Evolutionary conservation across 208 protist species (phyloP).

Genomic region (Trypanosoma rangeli): DNA sequence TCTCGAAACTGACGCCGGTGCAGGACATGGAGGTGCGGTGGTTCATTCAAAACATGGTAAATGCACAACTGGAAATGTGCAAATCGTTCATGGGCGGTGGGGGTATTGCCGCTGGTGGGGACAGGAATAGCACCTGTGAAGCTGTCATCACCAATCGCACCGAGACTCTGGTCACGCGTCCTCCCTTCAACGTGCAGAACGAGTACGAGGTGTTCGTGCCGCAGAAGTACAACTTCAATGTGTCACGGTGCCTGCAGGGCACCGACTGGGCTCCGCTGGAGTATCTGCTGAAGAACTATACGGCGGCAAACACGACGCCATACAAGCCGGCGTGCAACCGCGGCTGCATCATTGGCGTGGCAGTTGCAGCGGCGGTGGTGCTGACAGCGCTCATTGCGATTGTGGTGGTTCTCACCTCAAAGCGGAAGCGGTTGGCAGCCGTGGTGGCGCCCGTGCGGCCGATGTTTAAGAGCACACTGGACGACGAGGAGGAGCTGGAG

Average conservation of each 20-base stretch:
- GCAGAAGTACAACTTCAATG: constrained; percentile 35
- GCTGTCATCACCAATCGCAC: constrained; percentile 52
- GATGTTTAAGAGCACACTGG: constrained; percentile 49
- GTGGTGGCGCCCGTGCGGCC: constrained; percentile 55
- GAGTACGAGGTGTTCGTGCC: constrained; percentile 51
- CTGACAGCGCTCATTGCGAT: constrained; percentile 51
- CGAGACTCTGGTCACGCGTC: constrained; percentile 7
- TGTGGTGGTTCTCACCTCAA: constrained; percentile 68
- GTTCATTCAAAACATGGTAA: constrained; percentile 32
- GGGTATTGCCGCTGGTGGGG: constrained; percentile 3
- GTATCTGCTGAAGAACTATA: constrained; percentile 26
- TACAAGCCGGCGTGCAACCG: constrained; percentile 48
- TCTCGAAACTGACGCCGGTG: constrained; percentile 26
- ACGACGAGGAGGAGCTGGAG: constrained; percentile 31
- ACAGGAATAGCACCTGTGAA: constrained; percentile 1
- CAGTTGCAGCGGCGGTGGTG: constrained; percentile 57
- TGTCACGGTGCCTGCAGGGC: constrained; percentile 40
- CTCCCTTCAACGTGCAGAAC: constrained; percentile 22
- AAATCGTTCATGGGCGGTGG: neutral
- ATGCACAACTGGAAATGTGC: constrained; percentile 28
- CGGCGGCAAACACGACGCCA: neutral
- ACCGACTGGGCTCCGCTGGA: constrained; percentile 40
- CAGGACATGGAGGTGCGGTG: constrained; percentile 45
- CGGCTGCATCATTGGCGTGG: constrained; percentile 74
- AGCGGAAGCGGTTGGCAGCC: constrained; percentile 64